Base-by-base conservation (phyloP, 306 rosid species). In the Fragaria iinumae region DNA sequence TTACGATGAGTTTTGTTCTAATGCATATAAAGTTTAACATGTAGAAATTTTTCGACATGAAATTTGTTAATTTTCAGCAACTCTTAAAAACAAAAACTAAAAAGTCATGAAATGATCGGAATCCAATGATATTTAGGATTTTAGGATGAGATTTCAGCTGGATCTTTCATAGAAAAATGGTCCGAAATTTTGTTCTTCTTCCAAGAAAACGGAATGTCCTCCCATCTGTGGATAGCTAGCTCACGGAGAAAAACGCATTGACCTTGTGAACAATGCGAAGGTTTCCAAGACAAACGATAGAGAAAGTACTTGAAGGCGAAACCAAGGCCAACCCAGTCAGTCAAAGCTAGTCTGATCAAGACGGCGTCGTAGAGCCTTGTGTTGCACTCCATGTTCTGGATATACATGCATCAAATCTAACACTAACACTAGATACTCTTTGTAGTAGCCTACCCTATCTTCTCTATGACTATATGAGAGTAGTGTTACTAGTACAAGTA, bases 401-500 rank as follows among this genome's bases (percentile, higher is more conserved):
- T 17, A 21, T 25, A 39, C 14, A 60, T 32, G n/a, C 41, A 65
- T 65, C 45, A 7, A 18, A 65, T 65, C 69, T 11, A 44, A 63
- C 55, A 23, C 69, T 11, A 44, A 63, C 55, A 23, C 69, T 52
- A 67, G 78, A 76, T 79, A 36, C 68, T 48, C 7, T 8, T 43
- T 73, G 52, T 72, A 59, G 73, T 25, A 8, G 77, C 27, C 69
- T 65, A 36, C 41, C 39, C n/a, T 29, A 32, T 3, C 41, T 6
- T 66, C 14, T 18, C 52, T 67, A 34, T 59, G 44, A 41, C 41
- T 38, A 4, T 38, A 38, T 8, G 11, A 43, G 45, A 43, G 7
- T 36, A 57, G 62, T 74, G 80, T 7, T 36, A 8, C 3, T 64
- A 64, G 47, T 64, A 34, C 47, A 65, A 67, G 89, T 81, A 86